Conservation (phyloP, 2,329 filamentous ascomycete genomes). For the Fusarium albidum region DNA sequence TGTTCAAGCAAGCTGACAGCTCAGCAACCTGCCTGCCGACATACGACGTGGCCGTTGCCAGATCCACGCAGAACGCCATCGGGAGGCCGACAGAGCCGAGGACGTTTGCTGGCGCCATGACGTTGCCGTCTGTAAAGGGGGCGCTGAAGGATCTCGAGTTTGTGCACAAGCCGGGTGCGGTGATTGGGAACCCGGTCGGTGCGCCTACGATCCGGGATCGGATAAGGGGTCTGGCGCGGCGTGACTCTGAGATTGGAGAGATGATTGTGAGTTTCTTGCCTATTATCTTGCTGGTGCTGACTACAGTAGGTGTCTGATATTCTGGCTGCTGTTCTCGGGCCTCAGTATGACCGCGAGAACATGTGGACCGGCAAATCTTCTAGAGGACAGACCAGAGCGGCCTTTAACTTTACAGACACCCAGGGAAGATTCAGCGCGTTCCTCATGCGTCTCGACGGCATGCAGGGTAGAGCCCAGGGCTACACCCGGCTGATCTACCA, state of each 20-base stretch:
- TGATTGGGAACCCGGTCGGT: neutral
- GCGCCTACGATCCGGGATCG: neutral
- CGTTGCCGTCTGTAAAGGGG: neutral
- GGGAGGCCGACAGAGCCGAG: neutral
- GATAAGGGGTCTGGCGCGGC: neutral
- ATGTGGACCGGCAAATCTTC: slow-evolving; percentile 1
- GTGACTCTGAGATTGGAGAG: slow-evolving; percentile 5
- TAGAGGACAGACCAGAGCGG: neutral
- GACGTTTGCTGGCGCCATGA: neutral
- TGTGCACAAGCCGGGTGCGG: neutral
- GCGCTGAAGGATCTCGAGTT: slow-evolving; percentile 8
- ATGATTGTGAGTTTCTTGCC: neutral
- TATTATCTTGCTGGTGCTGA: neutral
- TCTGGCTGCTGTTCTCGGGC: neutral
- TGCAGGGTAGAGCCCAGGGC: neutral
- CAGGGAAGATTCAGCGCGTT: neutral
- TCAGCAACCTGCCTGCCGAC: neutral
- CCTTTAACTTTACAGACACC: neutral
- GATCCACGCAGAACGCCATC: neutral
- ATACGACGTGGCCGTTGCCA: neutral
- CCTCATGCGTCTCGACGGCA: neutral
- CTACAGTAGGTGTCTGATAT: slow-evolving; percentile 9
- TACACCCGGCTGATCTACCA: neutral
- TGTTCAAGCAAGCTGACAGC: neutral
- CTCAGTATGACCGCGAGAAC: slow-evolving; percentile 3